phyloP scores from a whole-genome alignment of 352 stramenopile genomes.

The Blastocystis sp. region DNA sequence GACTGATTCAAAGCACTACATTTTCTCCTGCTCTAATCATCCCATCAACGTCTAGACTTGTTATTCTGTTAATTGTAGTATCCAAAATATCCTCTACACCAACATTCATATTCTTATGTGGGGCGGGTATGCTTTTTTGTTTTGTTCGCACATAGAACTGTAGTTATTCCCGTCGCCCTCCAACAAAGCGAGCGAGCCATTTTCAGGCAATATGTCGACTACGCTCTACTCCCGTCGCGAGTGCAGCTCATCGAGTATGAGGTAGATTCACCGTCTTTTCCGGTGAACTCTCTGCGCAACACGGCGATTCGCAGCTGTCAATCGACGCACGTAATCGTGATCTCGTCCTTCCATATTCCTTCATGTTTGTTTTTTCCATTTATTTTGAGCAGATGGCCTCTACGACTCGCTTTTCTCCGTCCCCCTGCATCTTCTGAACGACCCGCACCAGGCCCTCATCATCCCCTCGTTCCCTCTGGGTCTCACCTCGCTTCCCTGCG shows the following conservation, averaged over 20 bases:
- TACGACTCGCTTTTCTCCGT: background rate
- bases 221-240: background rate
- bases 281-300: background rate
- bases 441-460: background rate
- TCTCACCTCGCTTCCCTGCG: background rate
- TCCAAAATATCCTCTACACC: background rate
- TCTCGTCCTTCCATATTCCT: background rate
- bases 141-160: background rate
- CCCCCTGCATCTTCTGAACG: background rate
- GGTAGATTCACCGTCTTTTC: background rate
- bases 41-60: background rate
- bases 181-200: background rate
- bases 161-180: background rate
- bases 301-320: background rate
- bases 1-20: background rate
- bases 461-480: background rate
- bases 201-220: background rate
- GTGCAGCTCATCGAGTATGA: background rate
- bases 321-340: background rate
- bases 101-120: constrained; percentile 7
- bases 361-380: background rate
- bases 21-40: background rate
- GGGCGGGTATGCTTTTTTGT: background rate
- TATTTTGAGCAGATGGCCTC: background rate
- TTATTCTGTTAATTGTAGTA: background rate